Evolutionary conservation across 139 green algal genomes (phyloP).

Genomic region (Gonium pectorale): DNA sequence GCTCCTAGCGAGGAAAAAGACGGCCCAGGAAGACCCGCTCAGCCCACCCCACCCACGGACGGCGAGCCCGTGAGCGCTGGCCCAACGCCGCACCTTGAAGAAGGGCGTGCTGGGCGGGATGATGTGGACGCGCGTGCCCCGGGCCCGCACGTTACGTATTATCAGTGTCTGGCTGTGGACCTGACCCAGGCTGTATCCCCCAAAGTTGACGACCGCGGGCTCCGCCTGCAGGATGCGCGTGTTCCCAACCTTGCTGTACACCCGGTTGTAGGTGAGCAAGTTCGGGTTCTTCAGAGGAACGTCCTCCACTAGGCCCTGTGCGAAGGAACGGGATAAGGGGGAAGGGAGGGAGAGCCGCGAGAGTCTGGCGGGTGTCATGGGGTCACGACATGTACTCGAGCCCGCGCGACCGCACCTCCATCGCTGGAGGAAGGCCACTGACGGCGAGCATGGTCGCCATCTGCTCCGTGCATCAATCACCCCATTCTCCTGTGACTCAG

Average conservation of each 20-base stretch:
- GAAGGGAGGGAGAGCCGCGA: too few relatives aligned
- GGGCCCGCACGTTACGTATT: conserved; percentile 42
- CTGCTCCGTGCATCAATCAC: not conserved
- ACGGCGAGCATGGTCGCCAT: conserved; percentile 39
- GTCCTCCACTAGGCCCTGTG: conserved; percentile 61
- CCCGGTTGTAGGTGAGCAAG: conserved; percentile 55
- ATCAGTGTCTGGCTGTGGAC: conserved; percentile 49
- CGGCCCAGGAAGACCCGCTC: too few relatives aligned
- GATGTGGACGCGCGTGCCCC: conserved; percentile 51
- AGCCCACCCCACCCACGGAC: too few relatives aligned
- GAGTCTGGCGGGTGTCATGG: too few relatives aligned
- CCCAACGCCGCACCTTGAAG: conserved; percentile 62
- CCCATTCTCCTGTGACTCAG: conserved; percentile 26
- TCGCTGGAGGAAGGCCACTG: conserved; percentile 23
- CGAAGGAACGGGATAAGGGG: too few relatives aligned
- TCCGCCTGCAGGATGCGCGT: conserved; percentile 50
- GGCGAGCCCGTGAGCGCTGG: too few relatives aligned
- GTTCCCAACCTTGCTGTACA: conserved; percentile 52
- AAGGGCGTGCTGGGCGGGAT: conserved; percentile 55
- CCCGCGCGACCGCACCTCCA: conserved; percentile 1
- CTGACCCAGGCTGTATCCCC: conserved; percentile 58
- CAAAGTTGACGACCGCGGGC: conserved; percentile 60
- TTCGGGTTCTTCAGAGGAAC: conserved; percentile 53
- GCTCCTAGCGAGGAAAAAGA: too few relatives aligned
- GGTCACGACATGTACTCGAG: too few relatives aligned